Percentiles rank a stretch among this genome's conserved stretches.
Evolutionary conservation across 2,329 filamentous ascomycete species (phyloP).

Genomic region (Fusarium poae): DNA sequence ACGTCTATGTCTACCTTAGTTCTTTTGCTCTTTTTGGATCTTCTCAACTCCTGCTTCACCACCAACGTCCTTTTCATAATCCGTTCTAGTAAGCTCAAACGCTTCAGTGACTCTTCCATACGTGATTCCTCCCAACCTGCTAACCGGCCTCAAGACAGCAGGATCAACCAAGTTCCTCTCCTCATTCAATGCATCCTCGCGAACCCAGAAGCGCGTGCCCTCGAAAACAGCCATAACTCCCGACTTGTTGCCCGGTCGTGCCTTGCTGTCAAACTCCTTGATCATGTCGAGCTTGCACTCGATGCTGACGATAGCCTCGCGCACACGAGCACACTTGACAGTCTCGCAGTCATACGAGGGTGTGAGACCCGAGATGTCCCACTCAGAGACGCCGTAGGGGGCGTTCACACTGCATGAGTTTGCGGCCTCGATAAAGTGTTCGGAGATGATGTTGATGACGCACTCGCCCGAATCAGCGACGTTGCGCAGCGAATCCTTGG

Average conservation of each 20-base stretch:
- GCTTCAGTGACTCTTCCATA: conserved; percentile 79
- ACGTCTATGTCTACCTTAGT: conserved; percentile 18
- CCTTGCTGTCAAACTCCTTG: conserved; percentile 82
- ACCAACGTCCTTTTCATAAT: conserved; percentile 66
- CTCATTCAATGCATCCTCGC: conserved; percentile 88
- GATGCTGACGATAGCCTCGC: conserved; percentile 84
- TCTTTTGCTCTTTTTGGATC: conserved; percentile 54
- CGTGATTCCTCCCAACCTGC: conserved; percentile 85
- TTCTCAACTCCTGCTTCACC: conserved; percentile 68
- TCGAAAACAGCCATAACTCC: conserved; percentile 83
- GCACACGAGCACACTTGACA: conserved; percentile 79
- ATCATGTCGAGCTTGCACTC: conserved; percentile 83
- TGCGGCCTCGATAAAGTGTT: conserved; percentile 87
- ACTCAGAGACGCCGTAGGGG: conserved; percentile 82
- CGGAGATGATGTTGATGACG: conserved; percentile 87
- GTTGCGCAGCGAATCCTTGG: conserved; percentile 86
- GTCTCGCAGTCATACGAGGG: conserved; percentile 72
- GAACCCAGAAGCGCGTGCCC: conserved; percentile 87
- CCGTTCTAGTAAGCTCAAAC: conserved; percentile 76
- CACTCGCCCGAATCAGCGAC: conserved; percentile 79
- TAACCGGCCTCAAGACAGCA: conserved; percentile 79
- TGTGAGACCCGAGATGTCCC: conserved; percentile 81
- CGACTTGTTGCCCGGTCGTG: conserved; percentile 78
- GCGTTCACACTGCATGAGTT: conserved; percentile 85
- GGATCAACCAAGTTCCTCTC: conserved; percentile 81